Evolutionary conservation across 176 grass and related monocot species (phyloP).

Genomic region (Ananas comosus): DNA sequence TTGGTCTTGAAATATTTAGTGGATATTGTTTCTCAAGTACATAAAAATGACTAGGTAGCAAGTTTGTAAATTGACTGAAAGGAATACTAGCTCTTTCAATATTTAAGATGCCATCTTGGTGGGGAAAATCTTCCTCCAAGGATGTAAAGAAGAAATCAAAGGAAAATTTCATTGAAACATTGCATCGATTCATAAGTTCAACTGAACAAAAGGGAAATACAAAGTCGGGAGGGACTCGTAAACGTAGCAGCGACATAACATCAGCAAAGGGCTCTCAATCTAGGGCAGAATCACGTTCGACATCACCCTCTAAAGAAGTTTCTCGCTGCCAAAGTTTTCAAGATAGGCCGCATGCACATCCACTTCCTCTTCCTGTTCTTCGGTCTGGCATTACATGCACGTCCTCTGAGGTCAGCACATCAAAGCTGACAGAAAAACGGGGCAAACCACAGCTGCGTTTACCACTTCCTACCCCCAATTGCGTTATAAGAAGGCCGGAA

Average conservation of each 20-base stretch:
- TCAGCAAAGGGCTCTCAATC: slow-evolving; percentile 74
- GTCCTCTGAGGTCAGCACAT: slow-evolving; percentile 58
- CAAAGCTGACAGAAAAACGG: slow-evolving; percentile 77
- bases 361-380: slow-evolving; percentile 72
- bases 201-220: slow-evolving; percentile 66
- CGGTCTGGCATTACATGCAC: slow-evolving; percentile 39
- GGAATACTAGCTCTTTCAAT: background rate
- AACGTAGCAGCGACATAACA: slow-evolving; percentile 32
- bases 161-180: slow-evolving; percentile 82
- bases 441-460: slow-evolving; percentile 60
- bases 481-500: slow-evolving; percentile 42
- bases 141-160: slow-evolving; percentile 89
- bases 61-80: background rate
- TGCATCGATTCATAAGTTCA: slow-evolving; percentile 80
- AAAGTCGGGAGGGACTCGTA: slow-evolving; percentile 54
- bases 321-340: slow-evolving; percentile 95
- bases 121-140: slow-evolving; percentile 81
- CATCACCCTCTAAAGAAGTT: slow-evolving; percentile 83
- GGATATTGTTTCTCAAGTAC: background rate
- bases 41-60: background rate
- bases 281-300: slow-evolving; percentile 68
- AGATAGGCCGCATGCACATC: slow-evolving; percentile 51
- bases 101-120: slow-evolving; percentile 80
- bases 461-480: slow-evolving; percentile 60
- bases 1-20: background rate